A percentile compares a stretch with the other conserved stretches of the same genome.
Conservation (phyloP, 805 yeast species). For the Sugiyamaella qingdaonensis region DNA sequence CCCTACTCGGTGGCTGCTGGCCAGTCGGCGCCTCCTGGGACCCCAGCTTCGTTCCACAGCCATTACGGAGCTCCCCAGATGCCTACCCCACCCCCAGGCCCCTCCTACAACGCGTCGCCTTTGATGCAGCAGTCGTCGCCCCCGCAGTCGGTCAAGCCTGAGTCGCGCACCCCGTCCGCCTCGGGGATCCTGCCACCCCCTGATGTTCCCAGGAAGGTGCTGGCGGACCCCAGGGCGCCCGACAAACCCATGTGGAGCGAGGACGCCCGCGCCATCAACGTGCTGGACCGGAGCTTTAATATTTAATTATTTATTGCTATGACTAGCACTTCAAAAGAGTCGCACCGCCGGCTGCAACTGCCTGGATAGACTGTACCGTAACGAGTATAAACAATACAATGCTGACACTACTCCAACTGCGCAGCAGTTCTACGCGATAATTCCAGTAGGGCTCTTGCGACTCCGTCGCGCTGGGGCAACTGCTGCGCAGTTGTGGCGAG, state of each 20-base stretch:
- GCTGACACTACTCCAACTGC: too few relatives aligned
- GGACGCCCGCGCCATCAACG: constrained; percentile 31
- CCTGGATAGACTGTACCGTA: too few relatives aligned
- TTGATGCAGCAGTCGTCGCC: constrained; percentile 6
- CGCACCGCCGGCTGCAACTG: too few relatives aligned
- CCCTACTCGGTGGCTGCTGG: neutral
- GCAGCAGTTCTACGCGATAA: too few relatives aligned
- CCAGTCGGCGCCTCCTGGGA: neutral
- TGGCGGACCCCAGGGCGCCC: neutral
- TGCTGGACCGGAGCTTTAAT: constrained; percentile 27
- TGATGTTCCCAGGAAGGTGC: neutral
- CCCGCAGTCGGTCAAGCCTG: neutral
- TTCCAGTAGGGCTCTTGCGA: neutral
- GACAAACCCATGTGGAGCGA: constrained; percentile 30
- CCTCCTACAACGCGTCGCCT: constrained; percentile 1
- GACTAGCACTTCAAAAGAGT: neutral
- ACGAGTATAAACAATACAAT: too few relatives aligned
- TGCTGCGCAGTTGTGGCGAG: neutral
- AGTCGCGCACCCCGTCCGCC: constrained; percentile 6
- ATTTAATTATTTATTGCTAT: constrained; percentile 10
- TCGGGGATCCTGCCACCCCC: constrained; percentile 3
- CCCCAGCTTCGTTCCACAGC: neutral
- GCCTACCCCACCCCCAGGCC: constrained; percentile 7
- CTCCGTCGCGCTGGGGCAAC: too few relatives aligned
- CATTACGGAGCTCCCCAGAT: neutral